A percentile compares a stretch with the other conserved stretches of the same genome.
Evolutionary conservation across 495 filamentous ascomycete genomes (phyloP).

Genomic region (Pyronema omphalodes): DNA sequence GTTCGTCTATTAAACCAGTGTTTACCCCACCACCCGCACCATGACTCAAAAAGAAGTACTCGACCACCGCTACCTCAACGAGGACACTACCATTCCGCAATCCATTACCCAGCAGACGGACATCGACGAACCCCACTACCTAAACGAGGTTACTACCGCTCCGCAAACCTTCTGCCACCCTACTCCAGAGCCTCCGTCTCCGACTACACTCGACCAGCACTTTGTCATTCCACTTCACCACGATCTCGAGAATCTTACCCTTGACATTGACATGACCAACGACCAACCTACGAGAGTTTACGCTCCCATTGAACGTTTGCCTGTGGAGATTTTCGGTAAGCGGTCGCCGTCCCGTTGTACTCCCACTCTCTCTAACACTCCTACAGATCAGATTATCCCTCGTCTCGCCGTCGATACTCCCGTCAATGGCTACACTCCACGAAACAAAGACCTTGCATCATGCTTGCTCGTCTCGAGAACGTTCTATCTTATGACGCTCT

Average conservation of each 20-base stretch:
- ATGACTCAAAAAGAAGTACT: not conserved
- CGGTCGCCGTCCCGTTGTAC: not conserved
- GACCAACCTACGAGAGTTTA: slow-evolving; percentile 1
- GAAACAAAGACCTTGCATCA: slow-evolving; percentile 67
- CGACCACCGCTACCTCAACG: not conserved
- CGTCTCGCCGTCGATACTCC: slow-evolving; percentile 57
- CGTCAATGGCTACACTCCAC: slow-evolving; percentile 55
- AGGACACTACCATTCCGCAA: slow-evolving; percentile 1
- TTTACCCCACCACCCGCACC: not conserved
- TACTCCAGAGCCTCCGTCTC: not conserved
- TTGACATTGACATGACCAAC: not conserved
- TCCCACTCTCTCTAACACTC: not conserved
- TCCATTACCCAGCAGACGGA: not conserved
- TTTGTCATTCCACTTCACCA: not conserved
- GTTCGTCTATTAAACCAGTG: not conserved
- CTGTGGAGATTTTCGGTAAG: slow-evolving; percentile 24
- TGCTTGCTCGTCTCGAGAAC: slow-evolving; percentile 58
- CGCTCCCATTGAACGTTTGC: slow-evolving; percentile 23
- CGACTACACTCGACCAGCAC: slow-evolving; percentile 1
- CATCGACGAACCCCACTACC: not conserved
- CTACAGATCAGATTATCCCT: slow-evolving; percentile 54
- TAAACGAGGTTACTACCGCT: not conserved
- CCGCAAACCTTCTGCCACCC: not conserved
- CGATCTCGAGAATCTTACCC: not conserved
- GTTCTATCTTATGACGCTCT: slow-evolving; percentile 56